A percentile compares a stretch with the other conserved stretches of the same genome.
Conservation (phyloP, 352 stramenopile genomes). For the Halophytophthora batemanensis region DNA sequence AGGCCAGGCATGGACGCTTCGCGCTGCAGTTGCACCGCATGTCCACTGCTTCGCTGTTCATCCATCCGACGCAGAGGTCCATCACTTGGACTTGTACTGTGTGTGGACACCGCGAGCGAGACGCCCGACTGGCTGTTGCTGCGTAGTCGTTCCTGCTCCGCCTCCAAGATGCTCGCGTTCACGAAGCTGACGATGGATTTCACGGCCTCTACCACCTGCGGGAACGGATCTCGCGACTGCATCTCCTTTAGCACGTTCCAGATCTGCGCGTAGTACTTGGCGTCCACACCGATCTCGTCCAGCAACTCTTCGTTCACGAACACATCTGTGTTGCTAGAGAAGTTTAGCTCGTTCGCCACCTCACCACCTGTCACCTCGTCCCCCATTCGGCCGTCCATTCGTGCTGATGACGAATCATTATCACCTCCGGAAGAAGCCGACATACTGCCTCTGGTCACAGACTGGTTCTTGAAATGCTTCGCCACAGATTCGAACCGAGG, state of each 20-base stretch:
- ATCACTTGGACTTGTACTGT: constrained; percentile 19
- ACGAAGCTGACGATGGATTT: constrained; percentile 68
- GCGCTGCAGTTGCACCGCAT: constrained; percentile 25
- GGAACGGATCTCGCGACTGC: constrained; percentile 87
- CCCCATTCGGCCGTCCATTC: constrained; percentile 7
- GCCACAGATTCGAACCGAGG: constrained; percentile 81
- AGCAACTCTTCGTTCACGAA: constrained; percentile 45
- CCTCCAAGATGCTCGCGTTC: constrained; percentile 52
- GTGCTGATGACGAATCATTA: constrained; percentile 4
- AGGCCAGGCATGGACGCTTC: constrained; percentile 36
- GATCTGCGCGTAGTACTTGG: constrained; percentile 83
- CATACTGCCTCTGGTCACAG: constrained; percentile 2
- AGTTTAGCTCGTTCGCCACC: constrained; percentile 10
- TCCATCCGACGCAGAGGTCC: constrained; percentile 11
- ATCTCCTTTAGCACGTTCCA: constrained; percentile 85
- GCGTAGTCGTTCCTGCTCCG: constrained; percentile 49
- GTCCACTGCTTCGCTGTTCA: constrained; percentile 7
- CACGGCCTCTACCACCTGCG: constrained; percentile 54
- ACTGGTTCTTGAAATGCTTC: constrained; percentile 71
- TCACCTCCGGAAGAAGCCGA: constrained; percentile 3
- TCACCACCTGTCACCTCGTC: constrained; percentile 12
- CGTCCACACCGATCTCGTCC: constrained; percentile 44
- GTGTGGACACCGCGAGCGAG: constrained; percentile 23
- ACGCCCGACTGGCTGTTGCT: constrained; percentile 24
- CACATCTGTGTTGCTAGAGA: constrained; percentile 19